phyloP scores from a whole-genome alignment of 495 filamentous ascomycete genomes.

The Daldinia bambusicola region DNA sequence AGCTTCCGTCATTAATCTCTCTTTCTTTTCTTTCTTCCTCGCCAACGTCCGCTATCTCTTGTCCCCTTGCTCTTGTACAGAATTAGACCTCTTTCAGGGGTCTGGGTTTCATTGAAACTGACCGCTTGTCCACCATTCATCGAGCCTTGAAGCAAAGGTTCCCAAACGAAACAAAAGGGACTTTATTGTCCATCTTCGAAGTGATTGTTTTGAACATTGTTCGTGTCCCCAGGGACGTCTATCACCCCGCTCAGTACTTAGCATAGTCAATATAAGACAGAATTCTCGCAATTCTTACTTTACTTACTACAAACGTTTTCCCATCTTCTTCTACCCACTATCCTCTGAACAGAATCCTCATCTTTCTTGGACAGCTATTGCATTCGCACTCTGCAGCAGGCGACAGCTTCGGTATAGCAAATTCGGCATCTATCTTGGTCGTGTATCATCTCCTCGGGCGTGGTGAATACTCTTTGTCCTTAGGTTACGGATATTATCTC shows the following conservation, averaged over 20 bases:
- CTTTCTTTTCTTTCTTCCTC: neutral
- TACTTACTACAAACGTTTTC: constrained; percentile 46
- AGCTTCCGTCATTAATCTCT: neutral
- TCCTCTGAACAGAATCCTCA: constrained; percentile 36
- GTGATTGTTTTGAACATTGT: constrained; percentile 5
- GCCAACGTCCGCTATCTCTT: constrained; percentile 14
- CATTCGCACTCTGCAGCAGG: constrained; percentile 8
- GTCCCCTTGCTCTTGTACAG: constrained; percentile 15
- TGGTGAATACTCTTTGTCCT: constrained; percentile 36
- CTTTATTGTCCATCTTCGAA: constrained; percentile 8
- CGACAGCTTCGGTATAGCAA: neutral
- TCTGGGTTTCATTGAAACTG: constrained; percentile 29
- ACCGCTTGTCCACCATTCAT: constrained; percentile 33
- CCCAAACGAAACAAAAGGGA: constrained; percentile 26
- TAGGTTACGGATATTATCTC: neutral
- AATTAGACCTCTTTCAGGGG: constrained; percentile 28
- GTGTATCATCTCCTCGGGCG: constrained; percentile 7
- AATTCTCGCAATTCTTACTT: constrained; percentile 52
- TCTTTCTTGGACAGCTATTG: constrained; percentile 34
- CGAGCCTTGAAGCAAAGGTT: constrained; percentile 10
- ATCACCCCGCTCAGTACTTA: constrained; percentile 55
- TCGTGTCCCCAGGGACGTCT: constrained; percentile 24
- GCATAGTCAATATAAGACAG: constrained; percentile 65
- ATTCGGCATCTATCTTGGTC: neutral
- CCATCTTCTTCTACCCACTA: constrained; percentile 27